phyloP scores from a whole-genome alignment of 148 eudicot species.

The Silene conica region DNA sequence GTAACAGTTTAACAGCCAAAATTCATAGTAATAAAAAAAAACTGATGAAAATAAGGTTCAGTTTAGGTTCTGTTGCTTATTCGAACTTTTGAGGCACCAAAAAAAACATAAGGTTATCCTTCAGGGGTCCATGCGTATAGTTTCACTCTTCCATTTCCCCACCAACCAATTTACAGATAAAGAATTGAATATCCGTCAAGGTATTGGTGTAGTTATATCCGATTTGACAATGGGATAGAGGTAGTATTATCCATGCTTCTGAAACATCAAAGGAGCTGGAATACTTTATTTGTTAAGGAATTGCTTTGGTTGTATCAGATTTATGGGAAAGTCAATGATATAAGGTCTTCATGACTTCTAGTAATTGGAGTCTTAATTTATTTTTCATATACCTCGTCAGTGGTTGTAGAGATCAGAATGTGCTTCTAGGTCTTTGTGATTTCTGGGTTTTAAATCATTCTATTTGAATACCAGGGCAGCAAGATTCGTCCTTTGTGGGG shows the following conservation, averaged over 20 bases:
- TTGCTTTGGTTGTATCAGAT: neutral
- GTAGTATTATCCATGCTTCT: neutral
- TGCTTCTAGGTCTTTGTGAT: constrained; percentile 1
- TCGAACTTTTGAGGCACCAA: neutral
- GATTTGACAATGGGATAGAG: neutral
- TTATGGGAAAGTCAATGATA: neutral
- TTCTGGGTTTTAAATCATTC: neutral
- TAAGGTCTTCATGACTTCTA: neutral
- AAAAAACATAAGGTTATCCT: neutral
- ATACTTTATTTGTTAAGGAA: neutral
- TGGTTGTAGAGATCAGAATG: constrained; percentile 4
- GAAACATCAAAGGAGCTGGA: neutral
- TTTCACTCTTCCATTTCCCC: too few relatives aligned
- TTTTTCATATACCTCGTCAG: neutral
- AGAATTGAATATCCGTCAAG: neutral
- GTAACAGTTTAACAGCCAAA: neutral
- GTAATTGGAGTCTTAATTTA: neutral
- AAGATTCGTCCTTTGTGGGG: constrained; percentile 92
- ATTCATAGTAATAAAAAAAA: neutral
- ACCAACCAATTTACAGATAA: neutral
- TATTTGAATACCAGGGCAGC: constrained; percentile 46
- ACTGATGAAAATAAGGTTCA: neutral
- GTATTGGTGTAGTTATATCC: neutral
- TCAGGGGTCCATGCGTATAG: neutral
- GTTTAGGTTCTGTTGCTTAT: neutral